phyloP scores from a whole-genome alignment of 768 basidiomycete species.

The Suillus cothurnatus region DNA sequence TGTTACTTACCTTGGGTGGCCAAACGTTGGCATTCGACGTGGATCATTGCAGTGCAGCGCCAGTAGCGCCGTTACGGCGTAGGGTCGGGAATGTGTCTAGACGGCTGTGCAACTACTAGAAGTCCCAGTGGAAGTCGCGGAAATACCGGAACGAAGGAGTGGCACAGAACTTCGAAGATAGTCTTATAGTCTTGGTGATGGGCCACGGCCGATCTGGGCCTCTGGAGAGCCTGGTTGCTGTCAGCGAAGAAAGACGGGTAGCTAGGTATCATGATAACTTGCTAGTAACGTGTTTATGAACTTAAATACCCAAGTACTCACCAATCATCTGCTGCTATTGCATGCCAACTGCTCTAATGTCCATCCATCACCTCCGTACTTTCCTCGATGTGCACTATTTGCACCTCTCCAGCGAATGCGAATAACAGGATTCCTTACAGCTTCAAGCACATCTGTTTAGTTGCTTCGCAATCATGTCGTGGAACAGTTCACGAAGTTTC shows the following conservation, averaged over 20 bases:
- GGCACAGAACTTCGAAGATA: not conserved
- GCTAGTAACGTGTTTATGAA: not conserved
- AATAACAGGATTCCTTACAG: not conserved
- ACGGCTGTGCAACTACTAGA: not conserved
- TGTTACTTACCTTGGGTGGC: not conserved
- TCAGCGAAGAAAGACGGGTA: not conserved
- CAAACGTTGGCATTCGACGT: not conserved
- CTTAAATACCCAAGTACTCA: not conserved
- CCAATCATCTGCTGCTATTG: not conserved
- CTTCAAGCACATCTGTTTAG: not conserved
- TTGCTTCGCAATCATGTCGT: not conserved
- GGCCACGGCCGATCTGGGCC: not conserved
- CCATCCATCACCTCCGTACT: not conserved
- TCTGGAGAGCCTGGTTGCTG: not conserved
- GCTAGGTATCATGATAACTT: not conserved
- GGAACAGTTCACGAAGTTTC: not conserved
- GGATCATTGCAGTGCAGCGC: not conserved
- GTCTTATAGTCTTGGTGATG: not conserved
- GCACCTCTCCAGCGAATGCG: not conserved
- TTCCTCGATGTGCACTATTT: not conserved
- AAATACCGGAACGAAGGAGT: not conserved
- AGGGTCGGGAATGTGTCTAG: not conserved
- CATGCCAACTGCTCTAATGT: not conserved
- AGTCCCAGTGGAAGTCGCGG: not conserved
- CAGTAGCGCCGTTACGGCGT: not conserved